Evolutionary conservation across 805 yeast genomes (phyloP), one percentile per base, ranked within the genome.

Genomic region (Trichomonascus vanleenenianus): DNA sequence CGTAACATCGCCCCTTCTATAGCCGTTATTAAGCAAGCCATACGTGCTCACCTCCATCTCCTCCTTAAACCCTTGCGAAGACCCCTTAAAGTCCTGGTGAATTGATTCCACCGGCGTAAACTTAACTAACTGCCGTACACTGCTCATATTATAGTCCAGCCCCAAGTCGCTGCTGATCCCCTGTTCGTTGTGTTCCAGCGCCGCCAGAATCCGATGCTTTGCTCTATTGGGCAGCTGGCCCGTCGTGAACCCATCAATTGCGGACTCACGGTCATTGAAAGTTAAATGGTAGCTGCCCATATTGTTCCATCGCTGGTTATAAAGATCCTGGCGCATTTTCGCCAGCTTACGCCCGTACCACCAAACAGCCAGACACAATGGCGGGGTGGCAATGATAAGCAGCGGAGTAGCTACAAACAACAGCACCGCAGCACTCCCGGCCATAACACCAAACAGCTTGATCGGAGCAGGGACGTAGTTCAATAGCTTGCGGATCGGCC

Each of bases 1-100:
- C 14, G 40, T 33, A 2, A 55, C 48, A 25, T 47, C 47, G 10
- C 55, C 58, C 2, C 52, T n/a, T 15, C 56, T 37, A 12, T 31
- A 35, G 18, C 12, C 32, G 11, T 3, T 14, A 18, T 12, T 40
- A 3, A 53, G 25, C 20, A 55, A 32, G 9, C 58, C 58, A 39
- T 46, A 53, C 10, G 50, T 39, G 37, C 50, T 37, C 19, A 53
- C 44, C 32, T 48, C 51, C 44, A 55, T 43, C 18, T 47, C 43
- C 34, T 55, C 55, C 16, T 50, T 49, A 27, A 52, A 43, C 11
- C 56, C 57, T 33, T 34, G 42, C 11, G 48, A 32, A 7, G 57
- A 53, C 6, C 50, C 50, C 19, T 50, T 46, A 44, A 50, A 55
- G 34, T 55, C 58, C 41, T 55, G 56, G 27, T 53, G 52, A 12